Evolutionary conservation across 305 asterid species (phyloP).

Genomic region (Euphrasia arctica): DNA sequence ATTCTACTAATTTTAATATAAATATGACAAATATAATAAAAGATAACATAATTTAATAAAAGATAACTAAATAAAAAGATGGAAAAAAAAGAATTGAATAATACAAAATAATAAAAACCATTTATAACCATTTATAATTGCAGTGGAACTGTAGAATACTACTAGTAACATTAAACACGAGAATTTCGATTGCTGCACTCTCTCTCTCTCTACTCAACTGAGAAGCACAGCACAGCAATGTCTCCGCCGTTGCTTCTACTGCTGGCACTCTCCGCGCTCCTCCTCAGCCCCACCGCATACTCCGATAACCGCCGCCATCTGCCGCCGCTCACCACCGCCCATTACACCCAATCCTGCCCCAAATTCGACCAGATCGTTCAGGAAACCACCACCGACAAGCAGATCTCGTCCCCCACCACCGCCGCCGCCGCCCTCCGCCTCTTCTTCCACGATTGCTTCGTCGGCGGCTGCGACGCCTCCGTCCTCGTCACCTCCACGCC

Average conservation of each 20-base stretch:
- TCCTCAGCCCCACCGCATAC: constrained; percentile 24
- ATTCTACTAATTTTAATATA: no score
- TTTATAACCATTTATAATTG: no score
- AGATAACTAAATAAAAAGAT: no score
- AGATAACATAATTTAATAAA: no score
- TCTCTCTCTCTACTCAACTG: constrained; percentile 7
- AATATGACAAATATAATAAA: no score
- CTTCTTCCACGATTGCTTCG: constrained; percentile 92
- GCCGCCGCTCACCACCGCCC: constrained; percentile 36
- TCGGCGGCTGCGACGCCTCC: constrained; percentile 89
- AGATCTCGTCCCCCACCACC: constrained; percentile 89
- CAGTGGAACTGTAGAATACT: no score
- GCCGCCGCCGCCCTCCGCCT: constrained; percentile 95
- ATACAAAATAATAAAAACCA: no score
- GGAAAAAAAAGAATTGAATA: no score
- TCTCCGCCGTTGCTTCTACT: constrained; percentile 30
- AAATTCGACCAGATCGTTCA: constrained; percentile 67
- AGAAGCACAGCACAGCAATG: constrained; percentile 32
- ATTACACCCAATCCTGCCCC: constrained; percentile 61
- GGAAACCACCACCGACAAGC: constrained; percentile 73
- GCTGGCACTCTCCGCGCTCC: constrained; percentile 24
- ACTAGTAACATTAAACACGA: no score
- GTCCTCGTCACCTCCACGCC: constrained; percentile 77
- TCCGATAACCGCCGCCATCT: constrained; percentile 27
- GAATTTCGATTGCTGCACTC: no score